Percentiles rank a stretch among this genome's conserved stretches.
phyloP scores from a whole-genome alignment of 768 basidiomycete species.

The Boletus reticuloceps region DNA sequence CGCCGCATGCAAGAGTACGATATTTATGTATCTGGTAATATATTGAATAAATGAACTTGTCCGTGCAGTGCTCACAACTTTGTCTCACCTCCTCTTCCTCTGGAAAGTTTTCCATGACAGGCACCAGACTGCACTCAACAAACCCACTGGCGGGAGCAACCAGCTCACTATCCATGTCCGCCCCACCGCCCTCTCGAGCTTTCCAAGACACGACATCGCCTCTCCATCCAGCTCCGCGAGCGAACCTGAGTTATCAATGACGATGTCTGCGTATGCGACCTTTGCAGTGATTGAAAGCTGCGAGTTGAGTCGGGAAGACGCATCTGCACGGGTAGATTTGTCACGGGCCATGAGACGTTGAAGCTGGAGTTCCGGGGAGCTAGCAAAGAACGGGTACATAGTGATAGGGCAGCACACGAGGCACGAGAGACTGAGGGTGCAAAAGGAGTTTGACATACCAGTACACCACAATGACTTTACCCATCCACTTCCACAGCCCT shows the following conservation, averaged over 20 bases:
- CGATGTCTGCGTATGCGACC: conserved; percentile 76
- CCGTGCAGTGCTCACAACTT: no score
- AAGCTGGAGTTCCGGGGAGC: conserved; percentile 81
- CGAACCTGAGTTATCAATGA: conserved; percentile 88
- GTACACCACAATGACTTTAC: conserved; percentile 83
- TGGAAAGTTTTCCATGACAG: conserved; percentile 35
- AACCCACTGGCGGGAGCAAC: conserved; percentile 54
- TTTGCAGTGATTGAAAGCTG: conserved; percentile 83
- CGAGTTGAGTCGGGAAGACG: conserved; percentile 68
- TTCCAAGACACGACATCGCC: conserved; percentile 38
- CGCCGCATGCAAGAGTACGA: no score
- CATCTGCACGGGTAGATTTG: conserved; percentile 59
- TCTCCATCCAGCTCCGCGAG: conserved; percentile 59
- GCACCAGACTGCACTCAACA: conserved; percentile 46
- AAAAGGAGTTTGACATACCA: conserved; percentile 52
- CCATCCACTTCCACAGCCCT: conserved; percentile 80
- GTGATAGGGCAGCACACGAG: not conserved
- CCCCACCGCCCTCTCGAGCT: conserved; percentile 43
- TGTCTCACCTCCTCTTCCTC: not conserved
- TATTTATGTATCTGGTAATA: no score
- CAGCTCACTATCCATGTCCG: conserved; percentile 63
- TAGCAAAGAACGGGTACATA: conserved; percentile 26
- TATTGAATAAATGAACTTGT: no score
- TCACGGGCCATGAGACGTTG: conserved; percentile 78
- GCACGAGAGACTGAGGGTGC: not conserved